A percentile compares a stretch with the other conserved stretches of the same genome.
Evolutionary conservation across 1,284 basidiomycete species (phyloP).

Genomic region (Rhodotorula sp.): DNA sequence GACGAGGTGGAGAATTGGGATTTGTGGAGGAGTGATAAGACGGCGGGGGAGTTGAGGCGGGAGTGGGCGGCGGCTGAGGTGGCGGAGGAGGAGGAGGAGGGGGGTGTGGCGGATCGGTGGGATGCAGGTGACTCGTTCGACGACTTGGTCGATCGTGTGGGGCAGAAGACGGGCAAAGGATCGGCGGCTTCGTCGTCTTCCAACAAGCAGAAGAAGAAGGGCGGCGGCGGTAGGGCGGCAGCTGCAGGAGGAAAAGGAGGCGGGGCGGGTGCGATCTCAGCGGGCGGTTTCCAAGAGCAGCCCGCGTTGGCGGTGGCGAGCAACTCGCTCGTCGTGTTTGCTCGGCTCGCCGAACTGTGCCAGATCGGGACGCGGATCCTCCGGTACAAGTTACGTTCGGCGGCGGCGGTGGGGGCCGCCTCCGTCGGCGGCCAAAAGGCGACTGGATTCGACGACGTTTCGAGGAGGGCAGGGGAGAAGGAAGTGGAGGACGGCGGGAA

Average conservation of each 20-base stretch:
- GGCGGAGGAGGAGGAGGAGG: not conserved
- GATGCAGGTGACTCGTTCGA: not conserved
- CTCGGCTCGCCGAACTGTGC: conserved; percentile 27
- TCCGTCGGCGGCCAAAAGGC: no score
- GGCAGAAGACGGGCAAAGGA: no score
- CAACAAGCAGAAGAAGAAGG: no score
- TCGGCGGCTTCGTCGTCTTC: not conserved
- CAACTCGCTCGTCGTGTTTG: conserved; percentile 26
- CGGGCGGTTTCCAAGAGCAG: not conserved
- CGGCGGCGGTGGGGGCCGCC: no score
- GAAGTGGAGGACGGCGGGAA: no score
- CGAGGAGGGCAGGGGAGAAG: no score
- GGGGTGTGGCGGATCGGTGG: not conserved
- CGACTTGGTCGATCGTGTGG: no score
- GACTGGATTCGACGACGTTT: no score
- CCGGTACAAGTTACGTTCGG: conserved; percentile 22
- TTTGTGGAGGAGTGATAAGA: conserved; percentile 37
- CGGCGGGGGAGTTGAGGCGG: conserved; percentile 14
- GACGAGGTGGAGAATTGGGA: conserved; percentile 39
- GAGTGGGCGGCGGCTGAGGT: conserved; percentile 9
- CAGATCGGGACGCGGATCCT: conserved; percentile 23
- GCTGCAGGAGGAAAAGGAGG: not conserved
- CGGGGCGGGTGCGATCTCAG: no score
- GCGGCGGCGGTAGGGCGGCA: not conserved
- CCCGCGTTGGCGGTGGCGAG: conserved; percentile 19